These are phyloP conservation scores for Exophiala lecanii-corni DNA, from an alignment of 2,329 filamentous ascomycete genomes.

Conservation along the genomic window DNA sequence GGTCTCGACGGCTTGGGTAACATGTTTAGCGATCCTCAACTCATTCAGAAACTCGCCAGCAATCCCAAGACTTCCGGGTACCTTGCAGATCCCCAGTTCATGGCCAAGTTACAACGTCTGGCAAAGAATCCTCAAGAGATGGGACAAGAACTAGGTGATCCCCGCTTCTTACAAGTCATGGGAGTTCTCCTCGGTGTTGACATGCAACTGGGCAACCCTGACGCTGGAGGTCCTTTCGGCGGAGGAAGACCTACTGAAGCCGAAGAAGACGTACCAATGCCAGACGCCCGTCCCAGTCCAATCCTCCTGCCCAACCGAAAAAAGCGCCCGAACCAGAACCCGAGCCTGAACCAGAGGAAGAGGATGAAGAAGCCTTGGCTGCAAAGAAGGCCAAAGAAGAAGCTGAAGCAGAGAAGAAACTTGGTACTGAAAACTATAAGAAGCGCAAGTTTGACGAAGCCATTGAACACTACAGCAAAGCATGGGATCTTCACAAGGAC, in stretches of 20 bases:
- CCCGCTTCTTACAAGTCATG: constrained; percentile 88
- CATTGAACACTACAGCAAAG: constrained; percentile 89
- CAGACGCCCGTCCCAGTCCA: constrained; percentile 55
- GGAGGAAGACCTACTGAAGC: constrained; percentile 37
- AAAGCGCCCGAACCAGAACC: constrained; percentile 56
- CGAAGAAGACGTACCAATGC: constrained; percentile 74
- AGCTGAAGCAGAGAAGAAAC: constrained; percentile 88
- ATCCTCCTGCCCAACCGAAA: constrained; percentile 42
- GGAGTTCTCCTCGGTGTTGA: constrained; percentile 91
- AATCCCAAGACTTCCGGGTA: constrained; percentile 89
- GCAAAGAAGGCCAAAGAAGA: constrained; percentile 89
- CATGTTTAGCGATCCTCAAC: constrained; percentile 90
- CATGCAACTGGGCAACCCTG: constrained; percentile 65
- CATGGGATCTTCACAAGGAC: constrained; percentile 92
- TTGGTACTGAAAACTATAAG: constrained; percentile 95
- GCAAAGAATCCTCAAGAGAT: constrained; percentile 73
- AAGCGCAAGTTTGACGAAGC: constrained; percentile 95
- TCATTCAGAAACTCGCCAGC: constrained; percentile 81
- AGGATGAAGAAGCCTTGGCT: constrained; percentile 77
- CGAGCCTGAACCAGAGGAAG: constrained; percentile 59
- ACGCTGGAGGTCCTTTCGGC: constrained; percentile 35
- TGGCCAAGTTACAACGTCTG: constrained; percentile 79
- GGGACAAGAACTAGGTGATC: constrained; percentile 78
- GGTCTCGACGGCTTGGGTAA: constrained; percentile 73
- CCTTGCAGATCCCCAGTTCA: constrained; percentile 80